phyloP scores from a whole-genome alignment of 78 protist genomes.

The Chrysochromulina tobinii region DNA sequence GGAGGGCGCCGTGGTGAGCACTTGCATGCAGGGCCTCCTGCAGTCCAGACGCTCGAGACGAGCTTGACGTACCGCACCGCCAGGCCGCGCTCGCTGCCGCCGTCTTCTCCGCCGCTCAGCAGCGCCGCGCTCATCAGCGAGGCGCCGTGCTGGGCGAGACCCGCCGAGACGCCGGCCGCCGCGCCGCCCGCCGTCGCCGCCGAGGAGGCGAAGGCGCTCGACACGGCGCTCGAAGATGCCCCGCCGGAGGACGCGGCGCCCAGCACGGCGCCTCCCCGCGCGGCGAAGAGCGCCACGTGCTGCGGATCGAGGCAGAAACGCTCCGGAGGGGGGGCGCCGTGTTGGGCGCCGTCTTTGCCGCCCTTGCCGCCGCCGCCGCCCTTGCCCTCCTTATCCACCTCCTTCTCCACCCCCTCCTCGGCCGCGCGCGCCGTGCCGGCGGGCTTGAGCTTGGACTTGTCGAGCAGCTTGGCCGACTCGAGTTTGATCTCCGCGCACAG shows the following conservation, averaged over 20 bases:
- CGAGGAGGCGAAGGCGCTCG: too few species aligned
- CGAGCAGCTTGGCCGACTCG: not conserved
- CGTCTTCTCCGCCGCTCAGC: not conserved
- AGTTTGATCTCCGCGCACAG: not conserved
- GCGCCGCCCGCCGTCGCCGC: too few species aligned
- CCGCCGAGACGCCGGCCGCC: too few species aligned
- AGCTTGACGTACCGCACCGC: not conserved
- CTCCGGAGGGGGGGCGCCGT: not conserved
- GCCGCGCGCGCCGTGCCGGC: not conserved
- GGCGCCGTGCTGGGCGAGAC: too few species aligned
- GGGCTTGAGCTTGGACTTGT: too few species aligned
- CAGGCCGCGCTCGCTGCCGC: not conserved
- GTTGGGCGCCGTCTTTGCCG: not conserved
- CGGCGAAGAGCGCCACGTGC: not conserved
- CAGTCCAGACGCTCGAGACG: not conserved
- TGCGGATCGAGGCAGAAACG: slow-evolving; percentile 5
- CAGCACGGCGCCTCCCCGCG: too few species aligned
- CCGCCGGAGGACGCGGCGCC: too few species aligned
- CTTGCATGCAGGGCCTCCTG: too few species aligned
- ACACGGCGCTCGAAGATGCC: too few species aligned
- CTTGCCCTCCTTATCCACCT: not conserved
- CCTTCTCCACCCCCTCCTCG: not conserved
- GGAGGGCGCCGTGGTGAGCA: too few species aligned
- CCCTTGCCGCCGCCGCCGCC: not conserved
- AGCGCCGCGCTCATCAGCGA: too few species aligned